These are phyloP conservation scores for Rhinocladiella mackenziei DNA, from an alignment of 2,329 filamentous ascomycete species.

Conservation along the genomic window DNA sequence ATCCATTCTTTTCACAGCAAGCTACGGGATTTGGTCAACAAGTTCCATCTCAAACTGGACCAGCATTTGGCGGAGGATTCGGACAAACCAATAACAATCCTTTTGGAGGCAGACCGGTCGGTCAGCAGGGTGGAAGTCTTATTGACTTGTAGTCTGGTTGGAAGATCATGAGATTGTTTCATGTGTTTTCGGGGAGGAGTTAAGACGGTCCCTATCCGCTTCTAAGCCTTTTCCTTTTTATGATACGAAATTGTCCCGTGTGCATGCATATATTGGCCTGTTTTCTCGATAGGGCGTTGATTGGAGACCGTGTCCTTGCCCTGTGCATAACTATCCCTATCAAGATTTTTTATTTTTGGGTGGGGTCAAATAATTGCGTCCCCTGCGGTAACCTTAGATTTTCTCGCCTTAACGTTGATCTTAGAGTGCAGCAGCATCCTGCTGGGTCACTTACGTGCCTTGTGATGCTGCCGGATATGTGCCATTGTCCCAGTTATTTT, in stretches of 20 bases:
- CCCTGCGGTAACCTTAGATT: too few relatives aligned
- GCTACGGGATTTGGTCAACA: conserved; percentile 62
- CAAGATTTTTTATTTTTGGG: background rate
- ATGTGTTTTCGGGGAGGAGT: background rate
- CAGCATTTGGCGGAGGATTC: conserved; percentile 45
- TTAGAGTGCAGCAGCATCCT: too few relatives aligned
- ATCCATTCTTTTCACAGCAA: conserved; percentile 82
- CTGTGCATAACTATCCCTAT: background rate
- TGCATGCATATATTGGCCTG: conserved; percentile 2
- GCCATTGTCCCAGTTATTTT: too few relatives aligned
- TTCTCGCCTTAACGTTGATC: too few relatives aligned
- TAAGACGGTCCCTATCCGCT: background rate
- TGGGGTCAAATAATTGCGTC: too few relatives aligned
- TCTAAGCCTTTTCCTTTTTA: background rate
- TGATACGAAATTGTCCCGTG: conserved; percentile 9
- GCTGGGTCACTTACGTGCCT: too few relatives aligned
- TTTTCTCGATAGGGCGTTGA: conserved; percentile 9
- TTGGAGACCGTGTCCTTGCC: background rate
- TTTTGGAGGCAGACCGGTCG: conserved; percentile 50
- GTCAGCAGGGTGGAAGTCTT: conserved; percentile 53
- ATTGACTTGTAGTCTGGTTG: conserved; percentile 52
- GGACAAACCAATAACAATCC: conserved; percentile 50
- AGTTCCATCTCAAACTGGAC: conserved; percentile 51
- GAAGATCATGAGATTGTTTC: conserved; percentile 3
- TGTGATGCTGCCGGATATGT: too few relatives aligned